Conservation (phyloP, 345 rosid species). For the Salix udensis region DNA sequence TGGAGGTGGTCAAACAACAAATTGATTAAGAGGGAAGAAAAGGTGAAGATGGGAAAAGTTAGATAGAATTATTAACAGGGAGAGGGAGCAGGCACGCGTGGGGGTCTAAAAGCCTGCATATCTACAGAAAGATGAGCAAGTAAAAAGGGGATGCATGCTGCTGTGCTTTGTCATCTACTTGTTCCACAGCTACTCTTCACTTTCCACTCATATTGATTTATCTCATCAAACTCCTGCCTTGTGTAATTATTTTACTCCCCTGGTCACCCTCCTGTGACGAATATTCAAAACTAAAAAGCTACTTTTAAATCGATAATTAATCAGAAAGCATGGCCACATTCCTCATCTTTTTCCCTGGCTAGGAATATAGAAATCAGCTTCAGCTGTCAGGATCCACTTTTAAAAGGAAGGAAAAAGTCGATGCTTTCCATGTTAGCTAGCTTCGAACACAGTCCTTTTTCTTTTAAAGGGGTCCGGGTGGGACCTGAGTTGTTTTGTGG, state of each 20-base stretch:
- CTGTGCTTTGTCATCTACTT: conserved; percentile 32
- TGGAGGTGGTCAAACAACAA: not conserved
- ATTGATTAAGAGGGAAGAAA: not conserved
- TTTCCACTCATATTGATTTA: conserved; percentile 3
- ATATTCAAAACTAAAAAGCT: not conserved
- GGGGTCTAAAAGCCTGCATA: conserved; percentile 30
- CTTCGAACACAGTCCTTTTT: conserved; percentile 7
- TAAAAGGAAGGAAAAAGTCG: not conserved
- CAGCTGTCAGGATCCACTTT: conserved; percentile 14
- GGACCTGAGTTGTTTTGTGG: conserved; percentile 2
- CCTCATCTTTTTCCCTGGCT: not conserved
- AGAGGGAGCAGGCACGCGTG: conserved; percentile 28
- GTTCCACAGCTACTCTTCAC: conserved; percentile 11
- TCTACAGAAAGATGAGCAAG: conserved; percentile 19
- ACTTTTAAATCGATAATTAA: not conserved
- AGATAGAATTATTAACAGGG: conserved; percentile 4
- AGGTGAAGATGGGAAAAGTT: not conserved
- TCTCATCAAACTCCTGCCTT: not conserved
- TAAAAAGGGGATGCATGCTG: not conserved
- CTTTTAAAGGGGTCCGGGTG: not conserved
- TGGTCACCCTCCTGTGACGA: not conserved
- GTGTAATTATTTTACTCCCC: not conserved
- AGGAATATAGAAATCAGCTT: not conserved
- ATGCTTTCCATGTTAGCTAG: not conserved
- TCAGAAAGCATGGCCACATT: not conserved